Evolutionary conservation across 1,284 basidiomycete species (phyloP), one percentile per base, ranked within the genome.

Genomic region (Nidula niveotomentosa): DNA sequence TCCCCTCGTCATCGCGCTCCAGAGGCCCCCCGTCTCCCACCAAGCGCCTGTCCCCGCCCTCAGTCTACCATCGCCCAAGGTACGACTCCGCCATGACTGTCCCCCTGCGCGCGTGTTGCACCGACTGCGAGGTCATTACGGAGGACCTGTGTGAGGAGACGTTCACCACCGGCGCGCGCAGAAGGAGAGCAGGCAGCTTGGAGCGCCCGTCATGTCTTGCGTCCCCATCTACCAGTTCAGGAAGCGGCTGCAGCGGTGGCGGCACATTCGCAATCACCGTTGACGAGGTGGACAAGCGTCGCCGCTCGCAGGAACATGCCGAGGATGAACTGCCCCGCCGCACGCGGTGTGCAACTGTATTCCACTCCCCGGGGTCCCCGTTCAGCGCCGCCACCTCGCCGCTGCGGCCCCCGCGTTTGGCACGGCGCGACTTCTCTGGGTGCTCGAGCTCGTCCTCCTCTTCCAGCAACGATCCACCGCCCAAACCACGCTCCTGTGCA

Each of bases 211-310:
- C 51, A 12, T 12, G 15, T 3, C 17, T 18, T 15, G 12, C 36
- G 8, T 37, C 36, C 17, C 17, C n/a, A 8, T 13, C 9, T 43
- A 36, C 15, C 12, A 41, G 12, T 13, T n/a, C 12, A 15, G 17
- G 17, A n/a, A 4, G 49, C 23, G 12, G 13, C 9, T 9, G 12
- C 9, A 18, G n/a, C 17, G 41, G 18, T 34, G 13, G 9, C 43
- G 23, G 10, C 7, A 59, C 59, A 1, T 69, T 74, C 23, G 54
- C 70, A 0, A 72, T 87, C 37, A 79, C 69, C 2, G 83, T 87
- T 0, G 86, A 88, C 58, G 85, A 88, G 62, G 76, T 84, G 1
- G 85, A 85, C 57, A 80, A 75, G 61, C 72, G 77, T n/a, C 72
- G 76, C 15, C 72, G 72, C 49, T 75, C 74, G 5, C 67, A 62